phyloP scores from a whole-genome alignment of 495 filamentous ascomycete genomes.

The Zalerion maritima region DNA sequence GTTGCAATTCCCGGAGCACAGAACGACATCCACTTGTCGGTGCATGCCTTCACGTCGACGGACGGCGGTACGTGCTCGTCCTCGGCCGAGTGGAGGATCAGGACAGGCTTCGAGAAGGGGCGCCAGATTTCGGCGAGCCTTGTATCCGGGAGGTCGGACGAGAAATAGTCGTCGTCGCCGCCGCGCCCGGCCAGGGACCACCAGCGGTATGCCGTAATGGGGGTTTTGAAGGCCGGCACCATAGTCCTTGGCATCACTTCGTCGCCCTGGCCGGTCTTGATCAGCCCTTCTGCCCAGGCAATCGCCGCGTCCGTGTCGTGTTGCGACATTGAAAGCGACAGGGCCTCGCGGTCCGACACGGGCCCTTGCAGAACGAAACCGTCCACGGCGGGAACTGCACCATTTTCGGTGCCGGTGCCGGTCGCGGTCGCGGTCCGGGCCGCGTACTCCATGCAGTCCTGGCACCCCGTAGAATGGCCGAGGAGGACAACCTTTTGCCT shows the following conservation, averaged over 20 bases:
- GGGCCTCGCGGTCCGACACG: constrained; percentile 61
- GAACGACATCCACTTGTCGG: constrained; percentile 43
- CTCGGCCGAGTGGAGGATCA: constrained; percentile 51
- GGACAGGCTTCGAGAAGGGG: constrained; percentile 36
- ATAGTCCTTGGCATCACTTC: constrained; percentile 42
- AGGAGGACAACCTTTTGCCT: constrained; percentile 60
- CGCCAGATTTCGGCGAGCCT: constrained; percentile 49
- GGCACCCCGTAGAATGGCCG: constrained; percentile 76
- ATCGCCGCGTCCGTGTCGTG: constrained; percentile 37
- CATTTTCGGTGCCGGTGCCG: constrained; percentile 17
- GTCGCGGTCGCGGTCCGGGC: too few relatives aligned
- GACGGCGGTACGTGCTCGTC: constrained; percentile 55
- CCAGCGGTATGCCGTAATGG: constrained; percentile 56
- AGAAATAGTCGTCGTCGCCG: constrained; percentile 83
- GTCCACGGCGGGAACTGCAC: constrained; percentile 39
- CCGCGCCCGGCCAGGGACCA: constrained; percentile 47
- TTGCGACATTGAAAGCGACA: constrained; percentile 24
- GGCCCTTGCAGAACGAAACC: constrained; percentile 75
- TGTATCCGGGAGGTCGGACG: constrained; percentile 53
- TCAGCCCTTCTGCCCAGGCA: constrained; percentile 35
- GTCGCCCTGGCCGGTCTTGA: constrained; percentile 34
- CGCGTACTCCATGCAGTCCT: constrained; percentile 77
- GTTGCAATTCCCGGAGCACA: constrained; percentile 24
- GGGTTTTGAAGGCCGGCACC: constrained; percentile 32
- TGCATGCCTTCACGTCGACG: constrained; percentile 48